Evolutionary conservation across 2,329 filamentous ascomycete species (phyloP).

Genomic region (Cytospora leucostoma): DNA sequence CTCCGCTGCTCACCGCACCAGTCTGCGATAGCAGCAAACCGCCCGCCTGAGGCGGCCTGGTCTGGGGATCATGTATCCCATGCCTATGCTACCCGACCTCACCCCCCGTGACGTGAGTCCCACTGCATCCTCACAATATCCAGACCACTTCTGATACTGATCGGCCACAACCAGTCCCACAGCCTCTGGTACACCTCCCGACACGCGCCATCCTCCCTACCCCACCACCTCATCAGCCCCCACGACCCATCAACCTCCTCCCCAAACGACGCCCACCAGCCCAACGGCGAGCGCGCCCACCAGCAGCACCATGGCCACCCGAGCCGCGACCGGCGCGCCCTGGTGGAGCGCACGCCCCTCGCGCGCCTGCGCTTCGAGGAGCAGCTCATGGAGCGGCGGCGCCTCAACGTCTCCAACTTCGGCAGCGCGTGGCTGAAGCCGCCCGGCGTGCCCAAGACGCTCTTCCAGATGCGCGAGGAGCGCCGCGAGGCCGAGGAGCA

Average conservation of each 20-base stretch:
- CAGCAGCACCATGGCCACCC: conserved; percentile 32
- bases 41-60: conserved; percentile 3
- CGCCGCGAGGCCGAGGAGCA: conserved; percentile 85
- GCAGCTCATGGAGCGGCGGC: conserved; percentile 71
- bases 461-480: conserved; percentile 89
- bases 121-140: not conserved
- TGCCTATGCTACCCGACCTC: conserved; percentile 65
- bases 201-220: conserved; percentile 46
- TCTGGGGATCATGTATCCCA: conserved; percentile 54
- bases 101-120: conserved; percentile 67
- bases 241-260: conserved; percentile 30
- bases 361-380: conserved; percentile 76
- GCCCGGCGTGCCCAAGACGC: conserved; percentile 83
- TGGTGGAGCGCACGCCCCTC: conserved; percentile 61
- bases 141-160: conserved; percentile 28
- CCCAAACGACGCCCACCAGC: conserved; percentile 35
- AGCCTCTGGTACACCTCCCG: conserved; percentile 73
- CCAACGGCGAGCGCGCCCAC: conserved; percentile 33
- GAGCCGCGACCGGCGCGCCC: conserved; percentile 39
- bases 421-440: conserved; percentile 90
- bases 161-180: conserved; percentile 56
- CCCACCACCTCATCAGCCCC: conserved; percentile 17
- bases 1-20: not conserved
- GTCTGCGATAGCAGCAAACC: not conserved
- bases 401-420: conserved; percentile 80